Evolutionary conservation across 352 stramenopile species (phyloP), one percentile per base, ranked within the genome.

Genomic region (Phytopythium sindhum): DNA sequence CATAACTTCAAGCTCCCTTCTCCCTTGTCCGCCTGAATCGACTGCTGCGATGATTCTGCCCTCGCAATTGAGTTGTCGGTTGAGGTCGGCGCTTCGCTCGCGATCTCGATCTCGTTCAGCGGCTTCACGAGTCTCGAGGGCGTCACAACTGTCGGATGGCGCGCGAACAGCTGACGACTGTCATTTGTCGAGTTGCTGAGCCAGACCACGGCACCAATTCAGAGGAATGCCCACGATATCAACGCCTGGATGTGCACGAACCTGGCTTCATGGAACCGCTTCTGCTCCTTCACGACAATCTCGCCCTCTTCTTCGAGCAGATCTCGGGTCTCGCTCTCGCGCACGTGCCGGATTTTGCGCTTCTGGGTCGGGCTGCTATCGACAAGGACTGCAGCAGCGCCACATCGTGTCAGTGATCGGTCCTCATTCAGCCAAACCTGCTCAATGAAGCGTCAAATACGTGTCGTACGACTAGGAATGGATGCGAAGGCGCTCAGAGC

Each of bases 311-410:
- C 68, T 10, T 65, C 75, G n/a, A 78, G 69, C 45, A 87, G 62
- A 26, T 64, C 65, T 2, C 68, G 72, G 21, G 68, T 56, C 31
- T 88, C 79, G 6, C 66, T 63, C 14, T 80, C 68, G 45, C 78
- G 74, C 26, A 86, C 56, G 15, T 77, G 66, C 19, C 79, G 65
- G 64, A 89, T 82, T 64, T 90, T 90, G 61, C 84, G 80, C 67
- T 92, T 90, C 54, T 88, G 81, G 31, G 74, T 90, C 12, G 84
- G 81, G 66, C 84, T 90, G 63, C 72, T 84, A 42, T 80, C 72
- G 21, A 77, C 67, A 24, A 75, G 31, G 42, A 83, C 66, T 74
- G 47, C 48, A 64, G 4, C 2, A 33, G 9, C 14, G 23, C 41
- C 5, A 70, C 35, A 3, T 29, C 39, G 17, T 47, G 26, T 52